Evolutionary conservation across 202 grass and related monocot genomes (phyloP), one percentile per base, ranked within the genome.

Genomic region (Elaeis oleifera): DNA sequence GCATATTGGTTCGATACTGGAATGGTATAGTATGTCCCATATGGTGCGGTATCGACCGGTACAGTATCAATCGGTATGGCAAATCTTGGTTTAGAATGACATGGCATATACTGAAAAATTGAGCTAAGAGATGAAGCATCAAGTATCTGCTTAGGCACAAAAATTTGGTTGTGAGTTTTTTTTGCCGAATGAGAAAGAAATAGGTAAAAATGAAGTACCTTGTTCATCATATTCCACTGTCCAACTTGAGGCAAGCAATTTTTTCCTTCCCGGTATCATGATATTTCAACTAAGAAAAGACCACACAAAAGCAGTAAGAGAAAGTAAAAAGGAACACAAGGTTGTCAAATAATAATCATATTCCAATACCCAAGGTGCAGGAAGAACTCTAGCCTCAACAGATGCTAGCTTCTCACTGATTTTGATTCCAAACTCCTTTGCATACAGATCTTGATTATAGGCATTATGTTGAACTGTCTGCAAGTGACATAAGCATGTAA

Each of bases 161-260:
- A 56, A 36, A 5, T 13, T 18, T 14, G 0, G 53, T 48, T 21
- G 61, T 5, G 23, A 54, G 21, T 8, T 23, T 53, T 61, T 32
- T 54, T 5, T 1, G 39, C 16, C 9, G 44, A 26, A 60, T 17
- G 23, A 8, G 11, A 51, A 55, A 16, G 65, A 16, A 16, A 17
- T 17, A 65, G 4, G 31, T 59, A 27, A 7, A 73, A 28, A 24
- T 56, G 32, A 52, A 32, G 1, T 85, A 90, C 91, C 84, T 67
- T 96, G 9, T 58, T 56, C 16, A 4, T 79, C 87, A 96, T 85
- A 59, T 90, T 96, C 87, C 91, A 96, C 0, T 59, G 17, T 8
- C 91, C 91, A 71, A 68, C 49, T 29, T 22, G 23, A 23, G 87
- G 91, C 14, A 6, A 1, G 53, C 71, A 83, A 1, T 62, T 51